A percentile compares a stretch with the other conserved stretches of the same genome.
Conservation (phyloP, 2,329 filamentous ascomycete species). For the Verticillium nonalfalfae region DNA sequence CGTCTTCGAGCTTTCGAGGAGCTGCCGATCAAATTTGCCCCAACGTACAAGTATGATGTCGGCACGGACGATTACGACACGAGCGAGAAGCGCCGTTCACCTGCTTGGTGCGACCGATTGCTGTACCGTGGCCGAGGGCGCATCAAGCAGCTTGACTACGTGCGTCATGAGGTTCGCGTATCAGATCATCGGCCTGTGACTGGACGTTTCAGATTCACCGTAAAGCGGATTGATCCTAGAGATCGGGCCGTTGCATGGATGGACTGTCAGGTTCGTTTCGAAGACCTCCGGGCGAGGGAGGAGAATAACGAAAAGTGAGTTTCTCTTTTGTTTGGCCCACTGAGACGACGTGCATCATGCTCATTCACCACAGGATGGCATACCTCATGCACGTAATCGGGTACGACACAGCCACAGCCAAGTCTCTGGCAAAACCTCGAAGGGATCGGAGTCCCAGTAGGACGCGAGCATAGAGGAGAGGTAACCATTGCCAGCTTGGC, state of each 20-base stretch:
- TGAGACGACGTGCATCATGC: neutral
- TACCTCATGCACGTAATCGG: conserved; percentile 12
- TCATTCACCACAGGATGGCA: conserved; percentile 6
- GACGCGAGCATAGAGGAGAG: neutral
- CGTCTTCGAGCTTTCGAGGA: conserved; percentile 87
- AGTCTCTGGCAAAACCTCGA: conserved; percentile 6
- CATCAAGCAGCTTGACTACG: conserved; percentile 83
- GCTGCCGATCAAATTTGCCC: conserved; percentile 81
- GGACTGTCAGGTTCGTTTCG: conserved; percentile 68
- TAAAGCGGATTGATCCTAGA: conserved; percentile 73
- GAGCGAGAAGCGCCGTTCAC: conserved; percentile 87
- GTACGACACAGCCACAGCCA: conserved; percentile 11
- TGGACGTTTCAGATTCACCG: conserved; percentile 71
- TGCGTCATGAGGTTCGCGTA: conserved; percentile 79
- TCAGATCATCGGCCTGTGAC: conserved; percentile 93
- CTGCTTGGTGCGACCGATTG: conserved; percentile 93
- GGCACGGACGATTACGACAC: conserved; percentile 91
- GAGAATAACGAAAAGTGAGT: conserved; percentile 71
- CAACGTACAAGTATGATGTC: conserved; percentile 98
- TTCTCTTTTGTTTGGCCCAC: conserved; percentile 12
- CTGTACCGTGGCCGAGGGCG: conserved; percentile 78
- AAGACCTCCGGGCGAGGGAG: conserved; percentile 62
- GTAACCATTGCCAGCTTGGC: no score
- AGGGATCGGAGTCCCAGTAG: conserved; percentile 7
- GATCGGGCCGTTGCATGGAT: conserved; percentile 63